Conservation (phyloP, 192 early-diverging fungal species). For the Gonapodya sp. region DNA sequence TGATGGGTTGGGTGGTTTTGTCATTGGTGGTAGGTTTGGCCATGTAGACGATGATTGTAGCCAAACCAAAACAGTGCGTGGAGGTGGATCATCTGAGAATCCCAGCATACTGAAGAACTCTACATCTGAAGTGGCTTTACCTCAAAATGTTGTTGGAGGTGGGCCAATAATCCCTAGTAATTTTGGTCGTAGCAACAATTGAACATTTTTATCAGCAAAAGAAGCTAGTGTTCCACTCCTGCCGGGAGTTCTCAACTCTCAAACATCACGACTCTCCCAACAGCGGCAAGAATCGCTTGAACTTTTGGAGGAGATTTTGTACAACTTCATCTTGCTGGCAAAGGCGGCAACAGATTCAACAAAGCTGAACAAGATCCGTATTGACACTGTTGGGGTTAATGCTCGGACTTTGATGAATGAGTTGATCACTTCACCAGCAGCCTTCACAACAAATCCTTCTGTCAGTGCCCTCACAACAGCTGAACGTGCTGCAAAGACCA, state of each 20-base stretch:
- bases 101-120: no score
- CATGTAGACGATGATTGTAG: not conserved
- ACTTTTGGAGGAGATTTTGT: conserved; percentile 32
- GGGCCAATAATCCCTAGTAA: not conserved
- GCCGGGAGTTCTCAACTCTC: not conserved
- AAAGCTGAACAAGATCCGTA: not conserved
- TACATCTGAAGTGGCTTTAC: not conserved
- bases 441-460: not conserved
- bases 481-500: not conserved
- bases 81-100: not conserved
- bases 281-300: conserved; percentile 27
- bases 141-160: not conserved
- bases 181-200: not conserved
- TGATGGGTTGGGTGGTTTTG: not conserved
- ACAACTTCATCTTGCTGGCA: conserved; percentile 21
- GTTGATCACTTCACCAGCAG: not conserved
- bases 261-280: not conserved
- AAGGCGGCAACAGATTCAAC: not conserved
- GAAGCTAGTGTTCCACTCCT: not conserved
- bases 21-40: not conserved
- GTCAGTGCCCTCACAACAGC: not conserved
- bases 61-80: not conserved
- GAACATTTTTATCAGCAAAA: not conserved
- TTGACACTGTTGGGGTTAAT: not conserved
- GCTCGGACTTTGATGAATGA: not conserved